Conservation (phyloP, 345 rosid species). For the Populus euphratica region DNA sequence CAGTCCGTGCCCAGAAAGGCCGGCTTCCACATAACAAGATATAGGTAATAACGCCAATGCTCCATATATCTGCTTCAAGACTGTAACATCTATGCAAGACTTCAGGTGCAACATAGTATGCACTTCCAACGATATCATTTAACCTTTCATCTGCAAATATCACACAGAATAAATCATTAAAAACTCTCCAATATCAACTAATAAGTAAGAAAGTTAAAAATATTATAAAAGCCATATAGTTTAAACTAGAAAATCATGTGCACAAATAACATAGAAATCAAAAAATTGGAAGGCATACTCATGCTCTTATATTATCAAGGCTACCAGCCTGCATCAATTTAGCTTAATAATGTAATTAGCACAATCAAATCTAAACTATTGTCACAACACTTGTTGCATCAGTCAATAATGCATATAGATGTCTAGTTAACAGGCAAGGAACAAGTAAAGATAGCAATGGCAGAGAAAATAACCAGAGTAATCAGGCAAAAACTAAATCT, state of each 20-base stretch:
- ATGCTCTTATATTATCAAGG: not conserved
- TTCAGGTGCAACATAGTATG: slow-evolving; percentile 97
- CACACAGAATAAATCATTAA: not conserved
- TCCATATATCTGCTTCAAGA: slow-evolving; percentile 95
- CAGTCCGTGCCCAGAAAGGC: slow-evolving; percentile 92
- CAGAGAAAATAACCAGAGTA: not conserved
- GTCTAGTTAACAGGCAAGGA: not conserved
- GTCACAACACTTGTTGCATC: too few relatives aligned
- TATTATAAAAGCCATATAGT: not conserved
- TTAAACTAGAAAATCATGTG: not conserved
- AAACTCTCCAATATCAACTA: not conserved
- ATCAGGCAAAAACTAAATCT: not conserved
- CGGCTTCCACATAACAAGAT: slow-evolving; percentile 95
- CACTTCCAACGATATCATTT: slow-evolving; percentile 97
- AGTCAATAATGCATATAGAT: not conserved
- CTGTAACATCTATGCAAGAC: slow-evolving; percentile 95
- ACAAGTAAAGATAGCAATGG: not conserved
- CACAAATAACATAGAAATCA: not conserved
- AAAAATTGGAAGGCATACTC: not conserved
- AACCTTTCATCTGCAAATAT: slow-evolving; percentile 76
- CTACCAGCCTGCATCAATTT: not conserved
- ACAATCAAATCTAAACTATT: not conserved
- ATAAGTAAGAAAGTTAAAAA: not conserved
- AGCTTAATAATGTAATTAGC: not conserved
- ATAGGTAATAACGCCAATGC: slow-evolving; percentile 90